Base-by-base conservation (phyloP, 257 asterid genomes). In the Petunia axillaris region DNA sequence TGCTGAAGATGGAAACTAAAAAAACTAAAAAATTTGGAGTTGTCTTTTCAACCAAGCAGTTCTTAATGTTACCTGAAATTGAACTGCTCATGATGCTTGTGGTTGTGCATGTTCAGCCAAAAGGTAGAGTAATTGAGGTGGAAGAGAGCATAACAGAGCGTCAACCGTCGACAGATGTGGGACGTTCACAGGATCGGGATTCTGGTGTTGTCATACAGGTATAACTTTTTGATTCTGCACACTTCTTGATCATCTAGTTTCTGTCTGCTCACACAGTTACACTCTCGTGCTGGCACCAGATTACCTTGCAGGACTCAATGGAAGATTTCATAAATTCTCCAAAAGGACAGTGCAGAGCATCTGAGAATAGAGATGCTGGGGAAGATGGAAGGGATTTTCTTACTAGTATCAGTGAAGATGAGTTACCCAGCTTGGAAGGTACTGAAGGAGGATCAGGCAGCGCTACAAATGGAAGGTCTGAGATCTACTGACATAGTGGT, bases 161-260 rank as follows among this genome's bases (percentile, higher is more conserved):
- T 40, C 85, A 35, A 76, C 85, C 87, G 76, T 86, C 87, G 62
- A 25, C 43, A 48, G 83, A 80, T 76, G 53, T 44, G 52, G 48
- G 75, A 80, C 76, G 70, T 57, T 58, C 82, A 4, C 79, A 78
- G 77, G 82, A 82, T 57, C 82, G 87, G 58, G 89, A 84, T 75
- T 67, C 84, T 3, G 60, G 75, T 76, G 86, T 81, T 66, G 77
- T 85, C 76, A 85, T 87, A 75, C 83, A 88, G 88, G 90, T 87
- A 71, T 38, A 2, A 11, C 1, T 11, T 70, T 70, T 50, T 73
- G 1, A 4, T 50, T 73, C 46, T 50, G 7, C 63, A 60, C 62
- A 25, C 16, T 73, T 73, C 62, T 73, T 73, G 78, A 73, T 13
- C 46, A 73, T 73, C 11, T 73, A 50, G 50, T 13, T 52, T 6